A percentile compares a stretch with the other conserved stretches of the same genome.
Conservation (phyloP, 805 yeast genomes). For the Teunomyces cretensis region DNA sequence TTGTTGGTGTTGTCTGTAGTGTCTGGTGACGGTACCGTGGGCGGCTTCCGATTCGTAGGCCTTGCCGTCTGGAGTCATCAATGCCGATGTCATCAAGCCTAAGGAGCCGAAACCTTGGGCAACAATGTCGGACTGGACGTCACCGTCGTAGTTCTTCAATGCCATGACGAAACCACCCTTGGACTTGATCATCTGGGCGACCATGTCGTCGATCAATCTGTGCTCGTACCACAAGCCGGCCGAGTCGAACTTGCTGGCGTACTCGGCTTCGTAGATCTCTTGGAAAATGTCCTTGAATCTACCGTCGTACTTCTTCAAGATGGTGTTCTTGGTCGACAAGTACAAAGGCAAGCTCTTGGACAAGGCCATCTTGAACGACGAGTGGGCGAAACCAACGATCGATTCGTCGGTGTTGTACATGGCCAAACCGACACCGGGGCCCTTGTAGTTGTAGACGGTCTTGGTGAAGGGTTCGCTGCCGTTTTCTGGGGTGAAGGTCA, state of each 20-base stretch:
- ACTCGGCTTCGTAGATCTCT: slow-evolving; percentile 67
- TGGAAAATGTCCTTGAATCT: slow-evolving; percentile 93
- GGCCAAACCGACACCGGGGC: slow-evolving; percentile 80
- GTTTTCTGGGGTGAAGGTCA: slow-evolving; percentile 70
- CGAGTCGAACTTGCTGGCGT: slow-evolving; percentile 69
- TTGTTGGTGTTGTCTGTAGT: slow-evolving; percentile 91
- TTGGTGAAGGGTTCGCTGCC: slow-evolving; percentile 56
- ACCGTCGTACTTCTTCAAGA: slow-evolving; percentile 91
- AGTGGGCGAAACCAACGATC: slow-evolving; percentile 85
- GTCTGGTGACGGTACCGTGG: slow-evolving; percentile 98
- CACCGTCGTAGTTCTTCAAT: slow-evolving; percentile 97
- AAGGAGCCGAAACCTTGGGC: slow-evolving; percentile 98
- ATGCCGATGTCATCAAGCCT: slow-evolving; percentile 96
- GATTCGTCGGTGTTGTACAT: slow-evolving; percentile 97
- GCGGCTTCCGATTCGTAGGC: slow-evolving; percentile 97
- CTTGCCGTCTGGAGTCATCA: slow-evolving; percentile 94
- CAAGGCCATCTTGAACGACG: slow-evolving; percentile 86
- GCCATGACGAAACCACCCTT: slow-evolving; percentile 95
- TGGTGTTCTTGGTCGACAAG: slow-evolving; percentile 92
- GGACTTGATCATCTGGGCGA: slow-evolving; percentile 96
- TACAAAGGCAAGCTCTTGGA: slow-evolving; percentile 75
- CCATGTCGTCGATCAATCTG: slow-evolving; percentile 96
- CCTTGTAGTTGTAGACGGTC: slow-evolving; percentile 67
- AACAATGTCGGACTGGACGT: slow-evolving; percentile 93
- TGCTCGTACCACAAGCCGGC: slow-evolving; percentile 95